These are phyloP conservation scores for Tetrapyrgos nigripes DNA, from an alignment of 1,284 basidiomycete genomes.

Conservation along the genomic window DNA sequence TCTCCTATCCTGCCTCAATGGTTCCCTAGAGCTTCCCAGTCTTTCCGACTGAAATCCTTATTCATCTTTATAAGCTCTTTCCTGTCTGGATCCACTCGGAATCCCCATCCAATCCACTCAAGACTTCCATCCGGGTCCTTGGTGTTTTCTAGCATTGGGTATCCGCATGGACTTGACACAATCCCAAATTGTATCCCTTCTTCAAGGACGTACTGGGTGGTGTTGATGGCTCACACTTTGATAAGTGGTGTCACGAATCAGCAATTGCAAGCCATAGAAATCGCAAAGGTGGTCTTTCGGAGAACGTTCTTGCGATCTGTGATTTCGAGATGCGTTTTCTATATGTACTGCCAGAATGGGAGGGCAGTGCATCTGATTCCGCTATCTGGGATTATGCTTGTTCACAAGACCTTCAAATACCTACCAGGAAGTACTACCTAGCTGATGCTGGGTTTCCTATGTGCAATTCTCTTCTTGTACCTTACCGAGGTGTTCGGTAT, in stretches of 20 bases:
- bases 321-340: constrained; percentile 21
- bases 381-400: constrained; percentile 26
- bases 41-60: too few species aligned
- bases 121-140: too few species aligned
- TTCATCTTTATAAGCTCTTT: too few species aligned
- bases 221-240: constrained; percentile 31
- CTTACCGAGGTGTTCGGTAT: constrained; percentile 28
- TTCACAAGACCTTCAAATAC: constrained; percentile 20
- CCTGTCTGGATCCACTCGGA: too few species aligned
- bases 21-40: too few species aligned
- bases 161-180: background rate
- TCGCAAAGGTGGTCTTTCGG: constrained; percentile 15
- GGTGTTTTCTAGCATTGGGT: too few species aligned
- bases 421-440: constrained; percentile 25
- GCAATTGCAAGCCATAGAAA: constrained; percentile 14
- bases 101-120: too few species aligned
- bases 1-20: too few species aligned
- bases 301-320: constrained; percentile 14
- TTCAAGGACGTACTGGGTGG: constrained; percentile 28
- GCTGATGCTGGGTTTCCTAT: constrained; percentile 28
- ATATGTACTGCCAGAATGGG: constrained; percentile 35
- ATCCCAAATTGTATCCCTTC: constrained; percentile 27
- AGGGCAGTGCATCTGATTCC: constrained; percentile 38
- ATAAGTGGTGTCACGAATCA: constrained; percentile 15
- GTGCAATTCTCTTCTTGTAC: constrained; percentile 36